phyloP scores from a whole-genome alignment of 768 basidiomycete species.

The Collybia nuda region DNA sequence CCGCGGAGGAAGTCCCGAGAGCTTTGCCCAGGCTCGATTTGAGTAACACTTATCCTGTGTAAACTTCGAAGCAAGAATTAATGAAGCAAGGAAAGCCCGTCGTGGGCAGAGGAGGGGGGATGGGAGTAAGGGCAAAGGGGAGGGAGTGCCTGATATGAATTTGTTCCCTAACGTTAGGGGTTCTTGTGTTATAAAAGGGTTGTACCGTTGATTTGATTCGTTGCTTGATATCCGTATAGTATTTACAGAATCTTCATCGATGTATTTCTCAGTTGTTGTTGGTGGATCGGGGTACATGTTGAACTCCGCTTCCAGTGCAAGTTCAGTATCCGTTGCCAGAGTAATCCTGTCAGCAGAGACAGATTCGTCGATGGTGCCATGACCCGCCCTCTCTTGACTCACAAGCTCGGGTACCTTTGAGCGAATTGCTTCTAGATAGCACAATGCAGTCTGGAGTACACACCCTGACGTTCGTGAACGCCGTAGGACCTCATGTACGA shows the following conservation, averaged over 20 bases:
- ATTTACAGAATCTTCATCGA: conserved; percentile 30
- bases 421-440: conserved; percentile 86
- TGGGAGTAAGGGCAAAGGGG: conserved; percentile 44
- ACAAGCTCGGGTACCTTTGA: conserved; percentile 65
- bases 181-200: conserved; percentile 2
- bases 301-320: conserved; percentile 38
- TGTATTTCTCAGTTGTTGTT: conserved; percentile 6
- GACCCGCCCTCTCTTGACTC: conserved; percentile 44
- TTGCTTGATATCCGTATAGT: conserved; percentile 43
- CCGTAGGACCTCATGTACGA: conserved; percentile 87
- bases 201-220: conserved; percentile 16
- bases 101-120: conserved; percentile 87
- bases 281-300: conserved; percentile 14
- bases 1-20: conserved; percentile 81
- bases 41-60: conserved; percentile 93
- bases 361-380: conserved; percentile 38
- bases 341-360: conserved; percentile 43
- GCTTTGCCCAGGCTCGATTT: conserved; percentile 91
- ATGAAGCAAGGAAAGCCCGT: conserved; percentile 81
- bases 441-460: conserved; percentile 84
- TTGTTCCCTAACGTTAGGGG: too few species aligned
- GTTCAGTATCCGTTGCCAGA: conserved; percentile 41
- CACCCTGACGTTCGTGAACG: conserved; percentile 83
- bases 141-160: neutral
- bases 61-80: conserved; percentile 91